Percentiles rank a stretch among this genome's conserved stretches.
These are phyloP conservation scores for Candida gorgasii DNA, from an alignment of 805 yeast genomes.

Conservation along the genomic window DNA sequence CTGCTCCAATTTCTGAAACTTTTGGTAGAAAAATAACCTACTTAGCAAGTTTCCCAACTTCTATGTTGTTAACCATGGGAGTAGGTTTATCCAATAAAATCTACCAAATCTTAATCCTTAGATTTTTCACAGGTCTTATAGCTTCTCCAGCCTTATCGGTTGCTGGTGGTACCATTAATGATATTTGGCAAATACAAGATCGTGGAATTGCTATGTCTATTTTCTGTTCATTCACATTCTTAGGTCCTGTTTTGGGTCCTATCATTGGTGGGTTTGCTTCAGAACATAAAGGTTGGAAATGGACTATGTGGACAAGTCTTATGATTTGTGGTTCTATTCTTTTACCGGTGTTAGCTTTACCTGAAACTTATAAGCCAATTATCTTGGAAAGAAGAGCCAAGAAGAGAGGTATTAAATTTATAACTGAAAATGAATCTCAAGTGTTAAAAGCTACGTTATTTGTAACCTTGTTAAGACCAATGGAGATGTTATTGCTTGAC, in stretches of 20 bases:
- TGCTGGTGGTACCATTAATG: constrained; percentile 82
- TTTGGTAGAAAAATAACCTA: constrained; percentile 69
- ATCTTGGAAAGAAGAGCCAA: constrained; percentile 60
- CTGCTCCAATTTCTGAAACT: constrained; percentile 72
- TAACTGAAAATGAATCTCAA: constrained; percentile 31
- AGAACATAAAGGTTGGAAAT: constrained; percentile 64
- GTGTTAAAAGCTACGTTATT: constrained; percentile 48
- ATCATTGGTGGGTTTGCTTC: constrained; percentile 73
- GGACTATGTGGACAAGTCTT: constrained; percentile 67
- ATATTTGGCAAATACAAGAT: constrained; percentile 60
- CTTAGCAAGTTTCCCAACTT: constrained; percentile 56
- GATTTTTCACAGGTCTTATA: constrained; percentile 73
- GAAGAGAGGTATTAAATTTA: constrained; percentile 55
- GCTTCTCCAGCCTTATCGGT: constrained; percentile 84
- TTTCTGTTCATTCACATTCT: constrained; percentile 77
- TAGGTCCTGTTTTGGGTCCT: constrained; percentile 80
- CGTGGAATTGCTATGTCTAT: constrained; percentile 73
- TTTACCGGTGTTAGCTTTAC: constrained; percentile 49
- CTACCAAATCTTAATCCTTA: constrained; percentile 58
- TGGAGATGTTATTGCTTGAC: constrained; percentile 67
- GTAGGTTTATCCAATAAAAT: constrained; percentile 66
- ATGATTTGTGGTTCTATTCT: constrained; percentile 65
- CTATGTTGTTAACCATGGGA: constrained; percentile 74
- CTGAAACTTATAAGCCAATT: constrained; percentile 79
- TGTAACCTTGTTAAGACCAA: constrained; percentile 59